phyloP scores from a whole-genome alignment of 805 yeast species.

The Kockiozyma suomiensis region DNA sequence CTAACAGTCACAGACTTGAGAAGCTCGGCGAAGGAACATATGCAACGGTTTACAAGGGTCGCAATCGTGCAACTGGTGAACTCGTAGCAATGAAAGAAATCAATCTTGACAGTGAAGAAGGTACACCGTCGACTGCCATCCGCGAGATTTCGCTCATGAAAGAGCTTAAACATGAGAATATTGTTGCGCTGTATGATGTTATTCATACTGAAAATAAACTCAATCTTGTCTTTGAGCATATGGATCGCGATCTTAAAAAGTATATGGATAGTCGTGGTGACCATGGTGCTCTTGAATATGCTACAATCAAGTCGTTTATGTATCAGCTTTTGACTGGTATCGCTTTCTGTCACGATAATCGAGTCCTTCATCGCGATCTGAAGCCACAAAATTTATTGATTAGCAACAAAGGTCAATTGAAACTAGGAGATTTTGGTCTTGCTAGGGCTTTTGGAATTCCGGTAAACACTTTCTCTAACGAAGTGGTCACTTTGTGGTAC shows the following conservation, averaged over 20 bases:
- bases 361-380: constrained; percentile 77
- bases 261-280: constrained; percentile 89
- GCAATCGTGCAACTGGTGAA: constrained; percentile 82
- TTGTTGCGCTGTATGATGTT: constrained; percentile 91
- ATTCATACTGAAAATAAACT: constrained; percentile 96
- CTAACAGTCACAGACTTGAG: constrained; percentile 51
- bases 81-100: constrained; percentile 98
- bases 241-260: constrained; percentile 91
- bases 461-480: constrained; percentile 94
- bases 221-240: constrained; percentile 87
- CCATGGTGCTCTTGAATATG: constrained; percentile 71
- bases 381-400: constrained; percentile 95
- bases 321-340: constrained; percentile 90
- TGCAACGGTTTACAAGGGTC: constrained; percentile 97
- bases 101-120: constrained; percentile 93
- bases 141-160: constrained; percentile 94
- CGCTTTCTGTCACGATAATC: constrained; percentile 80
- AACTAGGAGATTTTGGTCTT: constrained; percentile 94
- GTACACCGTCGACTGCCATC: constrained; percentile 97
- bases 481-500: constrained; percentile 97
- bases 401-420: constrained; percentile 85
- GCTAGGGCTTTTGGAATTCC: constrained; percentile 99
- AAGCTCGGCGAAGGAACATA: constrained; percentile 94
- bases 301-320: constrained; percentile 86
- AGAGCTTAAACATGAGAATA: constrained; percentile 90